phyloP scores from a whole-genome alignment of 1,284 basidiomycete genomes.

The Ganoderma leucocontextum region DNA sequence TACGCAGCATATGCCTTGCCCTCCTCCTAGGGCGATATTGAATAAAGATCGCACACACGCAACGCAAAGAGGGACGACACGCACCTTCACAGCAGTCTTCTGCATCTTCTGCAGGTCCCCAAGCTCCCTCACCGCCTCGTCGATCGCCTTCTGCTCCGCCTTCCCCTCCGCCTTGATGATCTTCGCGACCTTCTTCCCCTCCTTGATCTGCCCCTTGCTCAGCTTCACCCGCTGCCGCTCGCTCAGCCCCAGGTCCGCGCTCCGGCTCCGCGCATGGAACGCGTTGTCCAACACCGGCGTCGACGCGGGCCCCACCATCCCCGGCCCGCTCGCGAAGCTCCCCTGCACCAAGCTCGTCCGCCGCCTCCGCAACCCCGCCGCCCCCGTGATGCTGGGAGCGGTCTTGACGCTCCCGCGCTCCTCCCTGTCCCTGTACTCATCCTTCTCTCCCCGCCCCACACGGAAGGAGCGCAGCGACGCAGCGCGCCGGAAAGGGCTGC shows the following conservation, averaged over 20 bases:
- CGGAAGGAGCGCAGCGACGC: constrained; percentile 41
- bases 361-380: constrained; percentile 40
- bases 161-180: constrained; percentile 62
- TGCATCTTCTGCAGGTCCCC: constrained; percentile 60
- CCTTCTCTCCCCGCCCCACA: constrained; percentile 13
- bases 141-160: constrained; percentile 57
- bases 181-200: constrained; percentile 57
- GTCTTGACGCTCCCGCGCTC: constrained; percentile 35
- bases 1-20: constrained; percentile 52
- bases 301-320: constrained; percentile 51
- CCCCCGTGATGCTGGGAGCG: constrained; percentile 27
- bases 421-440: constrained; percentile 3
- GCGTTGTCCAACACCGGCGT: constrained; percentile 45
- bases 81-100: constrained; percentile 58
- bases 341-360: constrained; percentile 49
- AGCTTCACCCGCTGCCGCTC: constrained; percentile 57
- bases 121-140: constrained; percentile 58
- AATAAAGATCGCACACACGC: neutral
- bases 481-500: constrained; percentile 30
- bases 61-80: constrained; percentile 12
- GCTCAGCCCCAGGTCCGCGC: constrained; percentile 52
- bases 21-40: constrained; percentile 51
- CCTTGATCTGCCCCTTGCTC: constrained; percentile 54
- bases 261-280: constrained; percentile 47
- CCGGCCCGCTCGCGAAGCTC: constrained; percentile 59